phyloP scores from a whole-genome alignment of 495 filamentous ascomycete species.

The Melanomma pulvis-pyrius region DNA sequence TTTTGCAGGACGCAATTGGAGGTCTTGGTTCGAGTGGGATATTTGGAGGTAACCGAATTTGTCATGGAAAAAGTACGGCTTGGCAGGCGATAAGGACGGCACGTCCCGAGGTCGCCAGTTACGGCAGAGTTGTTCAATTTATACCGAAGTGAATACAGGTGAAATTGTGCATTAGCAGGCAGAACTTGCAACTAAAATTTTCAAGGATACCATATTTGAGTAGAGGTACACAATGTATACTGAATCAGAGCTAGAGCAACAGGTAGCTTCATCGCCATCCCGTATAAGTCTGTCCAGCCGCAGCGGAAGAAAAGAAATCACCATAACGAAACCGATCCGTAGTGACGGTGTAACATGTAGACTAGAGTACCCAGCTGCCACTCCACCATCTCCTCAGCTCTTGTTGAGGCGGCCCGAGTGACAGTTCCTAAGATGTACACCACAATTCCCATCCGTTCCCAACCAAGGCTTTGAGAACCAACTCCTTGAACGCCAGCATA shows the following conservation, averaged over 20 bases:
- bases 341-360: background rate
- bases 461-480: background rate
- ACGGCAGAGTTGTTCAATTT: too few relatives aligned
- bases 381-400: background rate
- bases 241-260: background rate
- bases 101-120: too few relatives aligned
- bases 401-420: background rate
- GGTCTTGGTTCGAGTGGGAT: slow-evolving; percentile 1
- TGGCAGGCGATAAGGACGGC: slow-evolving; percentile 12
- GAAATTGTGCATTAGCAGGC: too few relatives aligned
- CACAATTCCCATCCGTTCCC: background rate
- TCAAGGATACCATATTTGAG: too few relatives aligned
- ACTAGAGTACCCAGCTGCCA: background rate
- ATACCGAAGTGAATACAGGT: too few relatives aligned
- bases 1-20: background rate
- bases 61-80: slow-evolving; percentile 14
- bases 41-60: slow-evolving; percentile 8
- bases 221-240: background rate
- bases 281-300: background rate
- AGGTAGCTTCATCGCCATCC: background rate
- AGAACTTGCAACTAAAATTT: too few relatives aligned
- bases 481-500: slow-evolving; percentile 15
- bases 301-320: background rate
- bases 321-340: background rate
- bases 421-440: background rate